Conservation (phyloP, 1,284 basidiomycete species). For the Fomes fomentarius region DNA sequence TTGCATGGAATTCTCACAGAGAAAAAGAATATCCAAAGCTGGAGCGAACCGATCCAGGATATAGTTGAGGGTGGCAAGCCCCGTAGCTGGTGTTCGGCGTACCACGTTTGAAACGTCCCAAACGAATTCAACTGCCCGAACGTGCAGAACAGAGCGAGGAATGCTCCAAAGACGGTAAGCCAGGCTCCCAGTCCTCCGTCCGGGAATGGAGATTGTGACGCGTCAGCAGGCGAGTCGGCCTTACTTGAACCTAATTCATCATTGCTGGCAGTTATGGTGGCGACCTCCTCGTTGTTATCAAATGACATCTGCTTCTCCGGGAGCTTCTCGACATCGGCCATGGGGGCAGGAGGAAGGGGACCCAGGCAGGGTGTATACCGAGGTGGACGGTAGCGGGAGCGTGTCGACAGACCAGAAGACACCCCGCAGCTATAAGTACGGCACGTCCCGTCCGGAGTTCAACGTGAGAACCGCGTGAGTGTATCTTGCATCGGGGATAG, state of each 20-base stretch:
- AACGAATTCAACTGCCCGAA: constrained; percentile 37
- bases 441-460: not conserved
- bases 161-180: constrained; percentile 32
- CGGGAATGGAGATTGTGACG: not conserved
- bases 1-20: constrained; percentile 30
- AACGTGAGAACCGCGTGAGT: constrained; percentile 6
- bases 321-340: constrained; percentile 11
- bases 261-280: not conserved
- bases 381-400: not conserved
- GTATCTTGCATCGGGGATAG: not conserved
- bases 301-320: not conserved
- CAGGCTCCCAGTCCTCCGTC: constrained; percentile 41
- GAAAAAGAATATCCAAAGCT: constrained; percentile 38
- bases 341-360: not conserved
- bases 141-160: constrained; percentile 34
- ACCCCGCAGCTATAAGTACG: not conserved
- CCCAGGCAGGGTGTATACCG: not conserved
- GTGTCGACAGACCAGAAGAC: not conserved
- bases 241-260: constrained; percentile 1
- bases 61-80: constrained; percentile 38
- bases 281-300: not conserved
- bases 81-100: constrained; percentile 39
- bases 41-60: constrained; percentile 47
- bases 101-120: constrained; percentile 43
- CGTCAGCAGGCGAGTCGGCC: not conserved